phyloP scores from a whole-genome alignment of 768 basidiomycete genomes.

The Cystofilobasidium ferigula region DNA sequence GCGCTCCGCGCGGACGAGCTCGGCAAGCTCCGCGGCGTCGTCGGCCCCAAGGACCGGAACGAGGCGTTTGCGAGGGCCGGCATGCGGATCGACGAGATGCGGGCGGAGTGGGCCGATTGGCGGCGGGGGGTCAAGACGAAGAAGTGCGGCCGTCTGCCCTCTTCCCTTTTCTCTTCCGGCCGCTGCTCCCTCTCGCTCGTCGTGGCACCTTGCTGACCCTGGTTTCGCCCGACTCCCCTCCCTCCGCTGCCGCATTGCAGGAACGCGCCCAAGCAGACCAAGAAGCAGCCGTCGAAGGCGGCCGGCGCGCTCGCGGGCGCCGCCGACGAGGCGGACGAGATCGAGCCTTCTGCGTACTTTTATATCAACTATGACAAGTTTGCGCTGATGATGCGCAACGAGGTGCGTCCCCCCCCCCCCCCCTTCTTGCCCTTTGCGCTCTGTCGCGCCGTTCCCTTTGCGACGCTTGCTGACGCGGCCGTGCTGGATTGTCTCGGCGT shows the following conservation, averaged over 20 bases:
- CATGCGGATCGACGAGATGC: slow-evolving; percentile 4
- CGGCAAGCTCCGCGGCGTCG: slow-evolving; percentile 4
- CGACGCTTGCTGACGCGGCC: slow-evolving; percentile 34
- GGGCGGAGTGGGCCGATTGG: slow-evolving; percentile 21
- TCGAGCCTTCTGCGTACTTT: slow-evolving; percentile 50
- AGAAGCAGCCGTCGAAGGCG: slow-evolving; percentile 8
- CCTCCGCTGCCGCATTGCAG: background rate
- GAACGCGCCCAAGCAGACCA: slow-evolving; percentile 15
- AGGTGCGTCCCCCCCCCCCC: slow-evolving; percentile 45
- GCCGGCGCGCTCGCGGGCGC: background rate
- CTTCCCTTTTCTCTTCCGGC: background rate
- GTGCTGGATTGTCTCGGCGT: slow-evolving; percentile 45
- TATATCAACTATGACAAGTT: slow-evolving; percentile 83
- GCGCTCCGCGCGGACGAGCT: slow-evolving; percentile 17
- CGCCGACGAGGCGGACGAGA: slow-evolving; percentile 8
- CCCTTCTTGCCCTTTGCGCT: too few relatives aligned
- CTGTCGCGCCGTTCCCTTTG: background rate
- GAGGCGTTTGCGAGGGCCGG: slow-evolving; percentile 19
- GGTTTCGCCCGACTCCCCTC: background rate
- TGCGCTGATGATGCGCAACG: slow-evolving; percentile 73
- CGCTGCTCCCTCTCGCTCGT: background rate
- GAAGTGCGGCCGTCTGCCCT: background rate
- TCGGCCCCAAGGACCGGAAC: slow-evolving; percentile 18
- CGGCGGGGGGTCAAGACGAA: background rate
- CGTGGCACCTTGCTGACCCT: too few relatives aligned